Evolutionary conservation across 2,329 filamentous ascomycete genomes (phyloP).

Genomic region (Diaporthe helianthi): DNA sequence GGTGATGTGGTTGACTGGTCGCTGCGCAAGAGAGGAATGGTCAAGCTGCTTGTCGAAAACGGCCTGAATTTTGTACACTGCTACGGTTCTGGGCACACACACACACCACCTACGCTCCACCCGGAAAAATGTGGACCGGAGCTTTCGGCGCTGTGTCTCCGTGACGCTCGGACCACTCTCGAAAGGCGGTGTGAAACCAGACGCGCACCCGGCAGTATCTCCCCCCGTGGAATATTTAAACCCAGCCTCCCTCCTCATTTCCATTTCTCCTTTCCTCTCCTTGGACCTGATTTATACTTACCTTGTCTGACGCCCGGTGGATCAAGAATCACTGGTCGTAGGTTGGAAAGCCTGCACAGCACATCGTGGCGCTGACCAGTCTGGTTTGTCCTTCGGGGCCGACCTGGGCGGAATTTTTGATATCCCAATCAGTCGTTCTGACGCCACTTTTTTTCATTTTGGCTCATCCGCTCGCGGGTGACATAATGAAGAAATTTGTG

Average conservation of each 20-base stretch:
- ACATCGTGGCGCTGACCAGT: constrained; percentile 57
- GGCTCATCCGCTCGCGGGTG: constrained; percentile 46
- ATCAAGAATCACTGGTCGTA: constrained; percentile 53
- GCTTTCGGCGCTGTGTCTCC: constrained; percentile 32
- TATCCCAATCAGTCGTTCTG: constrained; percentile 40
- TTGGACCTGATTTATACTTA: constrained; percentile 57
- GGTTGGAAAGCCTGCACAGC: constrained; percentile 59
- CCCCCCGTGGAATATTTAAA: constrained; percentile 7
- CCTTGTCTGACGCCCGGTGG: constrained; percentile 49
- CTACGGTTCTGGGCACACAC: not conserved
- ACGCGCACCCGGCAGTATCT: constrained; percentile 10
- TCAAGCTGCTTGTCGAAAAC: not conserved
- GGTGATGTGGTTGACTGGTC: constrained; percentile 30
- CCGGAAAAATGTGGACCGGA: constrained; percentile 32
- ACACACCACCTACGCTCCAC: not conserved
- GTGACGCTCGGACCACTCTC: not conserved
- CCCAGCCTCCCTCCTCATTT: constrained; percentile 9
- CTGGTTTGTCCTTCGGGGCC: constrained; percentile 61
- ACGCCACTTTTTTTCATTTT: constrained; percentile 50
- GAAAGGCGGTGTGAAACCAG: constrained; percentile 2
- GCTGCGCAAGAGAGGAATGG: constrained; percentile 28
- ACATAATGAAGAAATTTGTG: constrained; percentile 50
- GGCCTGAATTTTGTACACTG: constrained; percentile 5
- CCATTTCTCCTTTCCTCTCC: constrained; percentile 40
- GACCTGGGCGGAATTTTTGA: constrained; percentile 59